Evolutionary conservation across 1,139 yeast species (phyloP).

Genomic region (Saccharomyces hybrid): DNA sequence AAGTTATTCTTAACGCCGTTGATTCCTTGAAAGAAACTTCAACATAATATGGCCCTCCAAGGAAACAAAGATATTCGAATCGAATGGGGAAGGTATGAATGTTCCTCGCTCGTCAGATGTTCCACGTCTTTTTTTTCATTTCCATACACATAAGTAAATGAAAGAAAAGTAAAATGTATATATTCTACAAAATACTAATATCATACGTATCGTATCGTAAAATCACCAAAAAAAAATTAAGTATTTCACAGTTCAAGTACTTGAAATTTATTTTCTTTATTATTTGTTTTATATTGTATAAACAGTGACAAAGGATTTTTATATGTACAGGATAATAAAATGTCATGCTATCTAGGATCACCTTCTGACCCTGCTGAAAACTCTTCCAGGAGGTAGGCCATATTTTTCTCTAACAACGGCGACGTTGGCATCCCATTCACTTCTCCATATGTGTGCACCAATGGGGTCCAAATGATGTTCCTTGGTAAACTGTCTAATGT

Average conservation of each 20-base stretch:
- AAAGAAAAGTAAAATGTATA: background rate
- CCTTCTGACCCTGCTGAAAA: conserved; percentile 51
- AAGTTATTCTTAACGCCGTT: conserved; percentile 41
- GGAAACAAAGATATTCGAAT: background rate
- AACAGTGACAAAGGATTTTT: background rate
- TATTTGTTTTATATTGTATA: background rate
- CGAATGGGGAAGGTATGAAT: background rate
- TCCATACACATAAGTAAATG: background rate
- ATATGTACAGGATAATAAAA: background rate
- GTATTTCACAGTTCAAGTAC: background rate
- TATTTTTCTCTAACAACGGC: conserved; percentile 57
- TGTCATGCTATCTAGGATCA: conserved; percentile 9
- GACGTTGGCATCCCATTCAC: conserved; percentile 71
- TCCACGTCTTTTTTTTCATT: background rate
- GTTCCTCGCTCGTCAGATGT: background rate
- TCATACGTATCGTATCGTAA: background rate
- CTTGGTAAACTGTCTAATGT: conserved; percentile 64
- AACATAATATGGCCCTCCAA: background rate
- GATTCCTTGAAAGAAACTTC: conserved; percentile 23
- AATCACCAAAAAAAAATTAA: background rate
- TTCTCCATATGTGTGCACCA: conserved; percentile 93
- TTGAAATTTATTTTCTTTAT: background rate
- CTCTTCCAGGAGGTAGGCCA: conserved; percentile 67
- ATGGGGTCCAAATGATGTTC: conserved; percentile 54
- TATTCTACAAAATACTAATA: background rate